Conservation (phyloP, 352 stramenopile genomes). For the Phytophthora aleatoria region DNA sequence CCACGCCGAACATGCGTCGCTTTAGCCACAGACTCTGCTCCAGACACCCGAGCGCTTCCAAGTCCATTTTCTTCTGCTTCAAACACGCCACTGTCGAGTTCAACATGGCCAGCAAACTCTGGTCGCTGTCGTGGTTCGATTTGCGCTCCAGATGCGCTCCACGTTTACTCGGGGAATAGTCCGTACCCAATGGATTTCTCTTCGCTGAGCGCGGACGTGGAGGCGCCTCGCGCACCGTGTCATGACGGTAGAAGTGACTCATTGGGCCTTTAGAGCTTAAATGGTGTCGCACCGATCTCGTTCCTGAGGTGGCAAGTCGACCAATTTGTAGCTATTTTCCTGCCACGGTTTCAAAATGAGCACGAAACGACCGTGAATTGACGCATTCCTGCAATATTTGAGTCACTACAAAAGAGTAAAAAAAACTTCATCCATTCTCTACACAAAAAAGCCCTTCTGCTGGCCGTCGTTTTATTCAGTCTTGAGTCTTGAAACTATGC, state of each 20-base stretch:
- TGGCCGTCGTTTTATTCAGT: neutral
- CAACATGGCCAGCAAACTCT: slow-evolving; percentile 74
- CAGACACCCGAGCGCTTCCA: slow-evolving; percentile 74
- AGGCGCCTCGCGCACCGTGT: slow-evolving; percentile 12
- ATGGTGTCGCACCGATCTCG: no score
- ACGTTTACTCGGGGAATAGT: slow-evolving; percentile 23
- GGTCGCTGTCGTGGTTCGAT: slow-evolving; percentile 50
- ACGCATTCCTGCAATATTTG: neutral
- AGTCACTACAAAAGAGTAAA: slow-evolving; percentile 7
- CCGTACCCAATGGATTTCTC: slow-evolving; percentile 28
- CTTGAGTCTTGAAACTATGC: slow-evolving; percentile 16
- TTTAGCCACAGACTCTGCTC: slow-evolving; percentile 82
- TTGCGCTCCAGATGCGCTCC: slow-evolving; percentile 13
- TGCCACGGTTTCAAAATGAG: no score
- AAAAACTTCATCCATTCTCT: slow-evolving; percentile 37
- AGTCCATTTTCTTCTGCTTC: slow-evolving; percentile 74
- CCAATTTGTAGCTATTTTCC: no score
- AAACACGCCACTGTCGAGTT: slow-evolving; percentile 68
- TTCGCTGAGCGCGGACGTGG: slow-evolving; percentile 18
- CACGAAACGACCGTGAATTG: no score
- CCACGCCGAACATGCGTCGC: slow-evolving; percentile 73
- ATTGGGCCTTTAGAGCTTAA: neutral
- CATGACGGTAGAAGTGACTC: slow-evolving; percentile 27
- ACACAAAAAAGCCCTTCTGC: slow-evolving; percentile 34
- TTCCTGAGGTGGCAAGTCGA: no score